These are phyloP conservation scores for Crithidia fasciculata DNA, from an alignment of 208 protist genomes.

Conservation along the genomic window DNA sequence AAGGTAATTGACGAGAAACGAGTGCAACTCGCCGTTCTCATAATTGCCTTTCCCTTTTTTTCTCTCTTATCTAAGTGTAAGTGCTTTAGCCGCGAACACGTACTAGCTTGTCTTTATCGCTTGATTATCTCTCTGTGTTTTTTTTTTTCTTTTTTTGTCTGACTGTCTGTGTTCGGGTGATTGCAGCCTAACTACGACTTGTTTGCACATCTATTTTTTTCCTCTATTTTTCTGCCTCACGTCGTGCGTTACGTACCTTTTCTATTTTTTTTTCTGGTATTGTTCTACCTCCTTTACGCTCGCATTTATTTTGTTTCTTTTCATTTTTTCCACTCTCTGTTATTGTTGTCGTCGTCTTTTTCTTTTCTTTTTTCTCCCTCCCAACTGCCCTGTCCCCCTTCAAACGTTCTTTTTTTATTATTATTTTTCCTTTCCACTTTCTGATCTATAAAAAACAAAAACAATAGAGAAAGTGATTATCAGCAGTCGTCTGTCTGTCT, in stretches of 20 bases:
- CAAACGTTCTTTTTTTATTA: background rate
- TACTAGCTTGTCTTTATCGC: background rate
- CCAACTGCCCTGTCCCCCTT: background rate
- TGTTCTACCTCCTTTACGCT: background rate
- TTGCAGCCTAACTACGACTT: too few relatives aligned
- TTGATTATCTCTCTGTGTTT: slow-evolving; percentile 8
- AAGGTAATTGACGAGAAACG: background rate
- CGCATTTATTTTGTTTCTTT: background rate
- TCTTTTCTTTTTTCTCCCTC: slow-evolving; percentile 1
- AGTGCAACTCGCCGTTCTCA: background rate
- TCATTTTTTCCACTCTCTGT: slow-evolving; percentile 13
- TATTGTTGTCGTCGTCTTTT: background rate
- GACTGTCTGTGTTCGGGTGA: too few relatives aligned
- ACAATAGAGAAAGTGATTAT: background rate
- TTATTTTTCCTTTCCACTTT: background rate
- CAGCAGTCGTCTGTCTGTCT: too few relatives aligned
- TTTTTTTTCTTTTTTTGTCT: slow-evolving; percentile 10
- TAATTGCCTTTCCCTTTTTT: background rate
- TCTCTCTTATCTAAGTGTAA: background rate
- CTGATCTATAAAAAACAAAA: background rate
- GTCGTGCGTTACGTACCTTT: background rate
- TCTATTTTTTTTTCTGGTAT: slow-evolving; percentile 19
- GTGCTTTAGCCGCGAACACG: too few relatives aligned
- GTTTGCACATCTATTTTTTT: slow-evolving; percentile 9
- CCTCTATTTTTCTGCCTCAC: background rate